Evolutionary conservation across 2,329 filamentous ascomycete genomes (phyloP).

Genomic region (Curvularia sp.): DNA sequence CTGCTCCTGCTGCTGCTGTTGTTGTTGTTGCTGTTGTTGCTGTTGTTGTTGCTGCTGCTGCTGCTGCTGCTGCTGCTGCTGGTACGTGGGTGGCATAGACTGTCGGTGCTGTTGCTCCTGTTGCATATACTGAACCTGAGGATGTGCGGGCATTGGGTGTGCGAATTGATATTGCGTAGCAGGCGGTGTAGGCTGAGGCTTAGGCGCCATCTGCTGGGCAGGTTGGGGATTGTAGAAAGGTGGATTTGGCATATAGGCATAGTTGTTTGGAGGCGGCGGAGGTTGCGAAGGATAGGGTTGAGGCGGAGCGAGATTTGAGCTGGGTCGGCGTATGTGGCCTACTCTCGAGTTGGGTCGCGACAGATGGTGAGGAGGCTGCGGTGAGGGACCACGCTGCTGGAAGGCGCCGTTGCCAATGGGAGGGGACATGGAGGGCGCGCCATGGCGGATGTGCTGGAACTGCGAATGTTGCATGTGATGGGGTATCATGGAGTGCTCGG

Average conservation of each 20-base stretch:
- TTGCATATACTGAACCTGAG: conserved; percentile 70
- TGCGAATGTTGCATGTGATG: conserved; percentile 61
- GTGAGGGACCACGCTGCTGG: conserved; percentile 77
- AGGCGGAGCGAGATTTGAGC: conserved; percentile 74
- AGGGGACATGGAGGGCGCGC: conserved; percentile 85
- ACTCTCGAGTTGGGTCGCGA: conserved; percentile 83
- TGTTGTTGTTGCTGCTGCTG: conserved; percentile 67
- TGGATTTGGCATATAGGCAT: conserved; percentile 84
- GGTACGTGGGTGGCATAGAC: conserved; percentile 74
- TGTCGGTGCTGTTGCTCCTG: conserved; percentile 78
- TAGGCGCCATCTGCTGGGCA: conserved; percentile 57
- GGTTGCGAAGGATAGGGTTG: conserved; percentile 67
- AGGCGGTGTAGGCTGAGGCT: conserved; percentile 48
- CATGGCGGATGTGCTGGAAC: conserved; percentile 82
- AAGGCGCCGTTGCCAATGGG: conserved; percentile 79
- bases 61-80: conserved; percentile 65
- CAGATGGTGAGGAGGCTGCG: conserved; percentile 72
- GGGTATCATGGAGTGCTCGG: conserved; percentile 65
- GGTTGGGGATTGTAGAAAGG: conserved; percentile 80
- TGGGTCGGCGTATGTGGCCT: conserved; percentile 72
- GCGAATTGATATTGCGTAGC: conserved; percentile 56
- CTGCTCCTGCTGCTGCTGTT: conserved; percentile 67
- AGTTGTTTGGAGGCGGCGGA: conserved; percentile 70
- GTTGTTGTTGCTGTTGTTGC: conserved; percentile 40
- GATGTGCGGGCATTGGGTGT: conserved; percentile 54